Conservation (phyloP, 2,329 filamentous ascomycete genomes). For the Proliferodiscus dingleyae region DNA sequence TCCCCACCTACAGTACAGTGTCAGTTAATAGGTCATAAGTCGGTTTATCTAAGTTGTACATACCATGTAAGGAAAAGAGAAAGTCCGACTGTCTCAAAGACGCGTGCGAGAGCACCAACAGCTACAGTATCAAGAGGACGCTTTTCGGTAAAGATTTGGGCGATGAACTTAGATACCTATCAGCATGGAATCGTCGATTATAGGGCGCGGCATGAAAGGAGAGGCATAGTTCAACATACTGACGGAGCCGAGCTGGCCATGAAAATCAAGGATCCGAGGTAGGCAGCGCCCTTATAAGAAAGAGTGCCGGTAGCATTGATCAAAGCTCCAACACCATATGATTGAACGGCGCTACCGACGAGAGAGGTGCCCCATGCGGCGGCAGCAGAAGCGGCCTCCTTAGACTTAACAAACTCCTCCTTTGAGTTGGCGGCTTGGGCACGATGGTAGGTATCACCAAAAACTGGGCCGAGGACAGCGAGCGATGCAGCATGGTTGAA, state of each 20-base stretch:
- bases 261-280: conserved; percentile 88
- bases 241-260: conserved; percentile 81
- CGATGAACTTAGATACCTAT: conserved; percentile 60
- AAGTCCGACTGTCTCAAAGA: conserved; percentile 89
- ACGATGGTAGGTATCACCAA: conserved; percentile 90
- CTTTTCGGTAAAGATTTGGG: conserved; percentile 86
- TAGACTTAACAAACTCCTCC: conserved; percentile 92
- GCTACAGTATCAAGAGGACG: conserved; percentile 85
- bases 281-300: conserved; percentile 95
- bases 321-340: conserved; percentile 82
- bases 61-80: conserved; percentile 91
- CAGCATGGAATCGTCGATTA: too few species aligned
- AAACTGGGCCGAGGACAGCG: conserved; percentile 81
- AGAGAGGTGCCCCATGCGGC: conserved; percentile 88
- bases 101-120: conserved; percentile 74
- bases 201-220: too few species aligned
- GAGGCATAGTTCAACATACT: conserved; percentile 49
- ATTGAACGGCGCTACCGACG: conserved; percentile 81
- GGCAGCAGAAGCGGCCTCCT: conserved; percentile 83
- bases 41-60: too few species aligned
- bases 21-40: too few species aligned
- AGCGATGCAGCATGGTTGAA: conserved; percentile 94
- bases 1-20: too few species aligned
- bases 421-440: conserved; percentile 89
- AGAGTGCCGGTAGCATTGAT: conserved; percentile 94